Evolutionary conservation across 345 rosid species (phyloP).

Genomic region (Ricinus communis): DNA sequence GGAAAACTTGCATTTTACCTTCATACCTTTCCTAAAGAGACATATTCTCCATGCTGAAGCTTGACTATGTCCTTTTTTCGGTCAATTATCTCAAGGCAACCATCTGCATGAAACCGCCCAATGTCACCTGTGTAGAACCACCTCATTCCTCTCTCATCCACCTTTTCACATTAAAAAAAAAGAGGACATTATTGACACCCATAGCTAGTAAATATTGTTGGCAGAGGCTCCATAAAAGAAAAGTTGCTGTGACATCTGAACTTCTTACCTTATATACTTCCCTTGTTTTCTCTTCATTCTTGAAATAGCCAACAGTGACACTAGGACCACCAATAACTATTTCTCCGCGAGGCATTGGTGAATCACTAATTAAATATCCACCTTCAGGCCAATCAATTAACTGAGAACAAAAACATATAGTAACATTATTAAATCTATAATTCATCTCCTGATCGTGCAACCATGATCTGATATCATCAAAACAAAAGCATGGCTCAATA

Average conservation of each 20-base stretch:
- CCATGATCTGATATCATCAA: not conserved
- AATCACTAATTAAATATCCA: constrained; percentile 67
- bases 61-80: constrained; percentile 96
- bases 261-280: constrained; percentile 85
- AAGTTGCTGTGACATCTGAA: constrained; percentile 5
- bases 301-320: constrained; percentile 90
- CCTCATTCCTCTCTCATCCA: constrained; percentile 87
- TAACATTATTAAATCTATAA: constrained; percentile 3
- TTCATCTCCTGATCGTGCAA: not conserved
- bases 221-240: not conserved
- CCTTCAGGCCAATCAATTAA: constrained; percentile 97
- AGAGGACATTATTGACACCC: not conserved
- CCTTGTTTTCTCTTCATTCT: constrained; percentile 78
- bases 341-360: constrained; percentile 97
- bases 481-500: not conserved
- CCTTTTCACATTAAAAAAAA: constrained; percentile 43
- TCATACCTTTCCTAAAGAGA: constrained; percentile 92
- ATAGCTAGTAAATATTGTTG: not conserved
- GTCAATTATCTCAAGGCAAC: constrained; percentile 97
- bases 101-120: constrained; percentile 88
- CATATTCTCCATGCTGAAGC: constrained; percentile 98
- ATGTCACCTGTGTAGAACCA: constrained; percentile 99
- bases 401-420: constrained; percentile 41
- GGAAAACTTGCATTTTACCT: not conserved
- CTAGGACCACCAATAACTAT: constrained; percentile 91